These are phyloP conservation scores for Novymonas esmeraldas DNA, from an alignment of 208 protist species.

Conservation along the genomic window DNA sequence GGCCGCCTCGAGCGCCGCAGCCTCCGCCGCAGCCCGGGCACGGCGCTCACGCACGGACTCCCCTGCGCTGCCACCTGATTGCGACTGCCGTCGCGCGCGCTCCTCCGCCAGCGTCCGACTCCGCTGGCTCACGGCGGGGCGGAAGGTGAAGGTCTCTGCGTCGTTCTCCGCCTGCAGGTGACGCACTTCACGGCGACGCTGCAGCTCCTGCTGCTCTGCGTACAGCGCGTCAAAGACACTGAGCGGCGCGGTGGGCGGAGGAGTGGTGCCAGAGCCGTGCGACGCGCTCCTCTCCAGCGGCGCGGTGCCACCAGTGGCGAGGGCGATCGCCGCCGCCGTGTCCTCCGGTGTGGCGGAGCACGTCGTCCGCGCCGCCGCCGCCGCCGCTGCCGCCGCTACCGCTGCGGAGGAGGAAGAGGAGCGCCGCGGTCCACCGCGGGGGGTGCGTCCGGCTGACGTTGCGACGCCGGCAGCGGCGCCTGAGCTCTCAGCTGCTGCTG, in stretches of 20 bases:
- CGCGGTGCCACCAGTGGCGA: conserved; percentile 4
- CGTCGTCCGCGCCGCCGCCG: not conserved
- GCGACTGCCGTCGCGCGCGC: conserved; percentile 27
- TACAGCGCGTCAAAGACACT: conserved; percentile 42
- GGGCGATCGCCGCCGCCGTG: conserved; percentile 17
- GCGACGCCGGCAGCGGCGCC: too few species aligned
- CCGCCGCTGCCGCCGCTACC: too few species aligned
- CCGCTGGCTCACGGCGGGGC: conserved; percentile 21
- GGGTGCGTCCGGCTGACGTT: not conserved
- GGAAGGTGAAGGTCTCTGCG: conserved; percentile 28
- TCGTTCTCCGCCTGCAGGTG: conserved; percentile 21
- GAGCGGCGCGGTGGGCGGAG: not conserved
- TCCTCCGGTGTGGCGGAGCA: not conserved
- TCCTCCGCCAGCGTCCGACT: conserved; percentile 34
- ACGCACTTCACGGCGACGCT: conserved; percentile 29
- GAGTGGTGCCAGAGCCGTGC: not conserved
- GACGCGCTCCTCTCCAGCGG: not conserved
- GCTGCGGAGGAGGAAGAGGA: too few species aligned
- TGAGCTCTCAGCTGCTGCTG: too few species aligned
- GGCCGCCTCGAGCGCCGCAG: conserved; percentile 3
- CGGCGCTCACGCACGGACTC: conserved; percentile 23
- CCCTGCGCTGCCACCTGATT: conserved; percentile 10
- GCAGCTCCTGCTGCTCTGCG: conserved; percentile 30
- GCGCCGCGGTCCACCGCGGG: not conserved
- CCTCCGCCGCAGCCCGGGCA: conserved; percentile 1